These are phyloP conservation scores for Suaeda aralocaspica DNA, from an alignment of 148 eudicot species.

Conservation along the genomic window DNA sequence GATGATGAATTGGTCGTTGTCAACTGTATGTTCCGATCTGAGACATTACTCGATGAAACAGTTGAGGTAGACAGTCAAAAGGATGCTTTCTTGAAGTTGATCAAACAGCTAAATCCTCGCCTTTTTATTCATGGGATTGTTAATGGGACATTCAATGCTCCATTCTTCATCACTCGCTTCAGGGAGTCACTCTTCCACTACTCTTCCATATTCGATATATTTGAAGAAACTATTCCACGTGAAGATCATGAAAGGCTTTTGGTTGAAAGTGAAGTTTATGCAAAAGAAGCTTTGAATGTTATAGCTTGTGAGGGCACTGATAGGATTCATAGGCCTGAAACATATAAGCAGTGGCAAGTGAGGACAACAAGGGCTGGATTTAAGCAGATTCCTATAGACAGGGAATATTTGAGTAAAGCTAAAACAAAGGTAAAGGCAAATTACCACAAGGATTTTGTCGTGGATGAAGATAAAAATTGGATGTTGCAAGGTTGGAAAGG, in stretches of 20 bases:
- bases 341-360: slow-evolving; percentile 55
- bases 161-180: slow-evolving; percentile 56
- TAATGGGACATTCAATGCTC: slow-evolving; percentile 51
- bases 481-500: slow-evolving; percentile 72
- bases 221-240: slow-evolving; percentile 36
- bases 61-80: slow-evolving; percentile 39
- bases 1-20: slow-evolving; percentile 42
- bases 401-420: slow-evolving; percentile 30
- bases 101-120: slow-evolving; percentile 41
- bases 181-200: slow-evolving; percentile 44
- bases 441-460: slow-evolving; percentile 50
- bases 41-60: slow-evolving; percentile 42
- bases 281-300: slow-evolving; percentile 38
- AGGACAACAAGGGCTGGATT: slow-evolving; percentile 45
- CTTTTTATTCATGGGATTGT: slow-evolving; percentile 45
- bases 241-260: slow-evolving; percentile 37
- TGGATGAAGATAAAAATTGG: slow-evolving; percentile 49
- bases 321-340: slow-evolving; percentile 52
- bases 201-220: slow-evolving; percentile 37
- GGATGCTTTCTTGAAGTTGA: slow-evolving; percentile 41
- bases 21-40: slow-evolving; percentile 38
- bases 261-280: slow-evolving; percentile 40
- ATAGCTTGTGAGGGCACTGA: slow-evolving; percentile 53
- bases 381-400: slow-evolving; percentile 32
- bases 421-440: slow-evolving; percentile 36